Conservation (phyloP, 2,329 filamentous ascomycete genomes). For the Scytalidium lignicola region DNA sequence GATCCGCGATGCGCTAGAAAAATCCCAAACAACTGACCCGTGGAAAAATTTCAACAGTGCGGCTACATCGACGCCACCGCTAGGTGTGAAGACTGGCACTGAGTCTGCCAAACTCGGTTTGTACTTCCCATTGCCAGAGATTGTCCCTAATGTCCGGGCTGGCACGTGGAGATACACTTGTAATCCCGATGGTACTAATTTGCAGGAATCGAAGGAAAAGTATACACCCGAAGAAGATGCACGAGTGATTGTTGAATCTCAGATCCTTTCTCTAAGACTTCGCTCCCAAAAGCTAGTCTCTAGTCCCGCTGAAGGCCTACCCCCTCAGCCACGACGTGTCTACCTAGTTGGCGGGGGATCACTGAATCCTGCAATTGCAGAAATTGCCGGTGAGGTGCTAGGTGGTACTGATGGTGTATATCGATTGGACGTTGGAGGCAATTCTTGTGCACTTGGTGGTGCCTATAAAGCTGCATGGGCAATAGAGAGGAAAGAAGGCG, state of each 20-base stretch:
- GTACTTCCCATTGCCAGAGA: conserved; percentile 94
- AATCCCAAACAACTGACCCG: conserved; percentile 42
- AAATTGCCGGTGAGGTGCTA: conserved; percentile 79
- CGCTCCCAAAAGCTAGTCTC: conserved; percentile 74
- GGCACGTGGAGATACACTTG: conserved; percentile 82
- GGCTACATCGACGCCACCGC: conserved; percentile 61
- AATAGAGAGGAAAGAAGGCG: conserved; percentile 57
- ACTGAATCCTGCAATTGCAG: conserved; percentile 82
- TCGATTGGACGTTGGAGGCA: conserved; percentile 88
- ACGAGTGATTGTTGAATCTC: conserved; percentile 86
- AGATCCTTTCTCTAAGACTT: conserved; percentile 84
- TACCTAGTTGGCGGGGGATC: conserved; percentile 94
- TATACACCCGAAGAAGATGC: conserved; percentile 69
- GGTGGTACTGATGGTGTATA: conserved; percentile 88
- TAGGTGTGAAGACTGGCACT: conserved; percentile 52
- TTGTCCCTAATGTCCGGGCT: conserved; percentile 82
- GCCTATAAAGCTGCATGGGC: conserved; percentile 98
- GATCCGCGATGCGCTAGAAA: conserved; percentile 74
- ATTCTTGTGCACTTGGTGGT: conserved; percentile 88
- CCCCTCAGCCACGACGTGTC: conserved; percentile 79
- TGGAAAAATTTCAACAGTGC: conserved; percentile 80
- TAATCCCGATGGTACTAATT: conserved; percentile 47
- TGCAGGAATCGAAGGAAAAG: conserved; percentile 32
- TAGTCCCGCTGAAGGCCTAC: conserved; percentile 49
- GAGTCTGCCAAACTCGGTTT: conserved; percentile 77